A percentile compares a stretch with the other conserved stretches of the same genome.
Conservation (phyloP, 768 basidiomycete species). For the Auriscalpium microsporum region DNA sequence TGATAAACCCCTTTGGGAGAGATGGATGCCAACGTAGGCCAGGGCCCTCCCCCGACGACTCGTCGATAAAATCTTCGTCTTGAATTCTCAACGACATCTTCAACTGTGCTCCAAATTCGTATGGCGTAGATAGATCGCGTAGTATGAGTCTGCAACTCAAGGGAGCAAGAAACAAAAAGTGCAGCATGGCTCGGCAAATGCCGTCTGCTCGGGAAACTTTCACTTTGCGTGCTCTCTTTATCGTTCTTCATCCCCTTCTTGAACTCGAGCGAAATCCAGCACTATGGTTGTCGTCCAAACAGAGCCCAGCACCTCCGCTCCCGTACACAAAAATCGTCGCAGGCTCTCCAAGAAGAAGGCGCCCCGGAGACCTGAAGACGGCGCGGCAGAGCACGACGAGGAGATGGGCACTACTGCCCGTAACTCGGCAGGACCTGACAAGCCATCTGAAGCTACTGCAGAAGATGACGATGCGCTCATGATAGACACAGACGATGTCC, state of each 20-base stretch:
- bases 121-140: too few relatives aligned
- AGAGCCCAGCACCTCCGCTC: constrained; percentile 21
- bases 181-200: too few relatives aligned
- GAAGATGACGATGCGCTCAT: constrained; percentile 53
- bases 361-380: constrained; percentile 9
- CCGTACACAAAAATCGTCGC: constrained; percentile 30
- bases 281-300: constrained; percentile 35
- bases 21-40: too few relatives aligned
- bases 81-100: too few relatives aligned
- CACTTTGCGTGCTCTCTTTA: too few relatives aligned
- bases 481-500: constrained; percentile 43
- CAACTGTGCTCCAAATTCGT: too few relatives aligned
- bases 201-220: too few relatives aligned
- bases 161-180: too few relatives aligned
- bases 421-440: background rate
- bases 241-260: background rate
- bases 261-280: background rate
- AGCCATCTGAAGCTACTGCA: background rate
- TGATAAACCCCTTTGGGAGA: too few relatives aligned
- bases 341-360: constrained; percentile 37
- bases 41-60: too few relatives aligned
- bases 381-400: constrained; percentile 2
- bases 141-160: too few relatives aligned
- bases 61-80: too few relatives aligned
- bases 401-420: background rate